Conservation (phyloP, 192 early-diverging fungal genomes). For the Umbelopsis ramanniana region DNA sequence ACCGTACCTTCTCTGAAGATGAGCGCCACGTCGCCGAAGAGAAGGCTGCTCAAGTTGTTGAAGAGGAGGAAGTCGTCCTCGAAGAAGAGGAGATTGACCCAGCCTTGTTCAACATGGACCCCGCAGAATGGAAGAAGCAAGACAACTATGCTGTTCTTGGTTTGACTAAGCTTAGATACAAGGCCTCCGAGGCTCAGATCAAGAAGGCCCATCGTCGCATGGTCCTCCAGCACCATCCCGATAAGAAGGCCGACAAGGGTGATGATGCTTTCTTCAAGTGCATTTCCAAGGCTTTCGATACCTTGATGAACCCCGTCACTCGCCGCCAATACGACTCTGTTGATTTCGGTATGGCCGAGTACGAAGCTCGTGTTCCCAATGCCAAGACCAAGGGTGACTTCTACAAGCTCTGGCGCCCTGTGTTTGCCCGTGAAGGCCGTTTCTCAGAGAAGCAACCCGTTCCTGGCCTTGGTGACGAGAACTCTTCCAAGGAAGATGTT, state of each 20-base stretch:
- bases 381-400: conserved; percentile 83
- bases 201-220: conserved; percentile 79
- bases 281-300: conserved; percentile 88
- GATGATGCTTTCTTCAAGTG: conserved; percentile 99
- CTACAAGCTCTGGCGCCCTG: conserved; percentile 73
- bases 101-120: conserved; percentile 78
- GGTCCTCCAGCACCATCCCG: conserved; percentile 98
- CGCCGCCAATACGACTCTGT: conserved; percentile 96
- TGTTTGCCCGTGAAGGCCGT: conserved; percentile 87
- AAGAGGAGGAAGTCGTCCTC: conserved; percentile 64
- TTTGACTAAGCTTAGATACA: conserved; percentile 84
- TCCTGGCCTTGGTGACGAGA: conserved; percentile 75
- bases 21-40: conserved; percentile 53
- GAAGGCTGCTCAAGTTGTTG: conserved; percentile 42
- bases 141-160: conserved; percentile 98
- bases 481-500: conserved; percentile 65
- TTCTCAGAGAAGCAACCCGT: conserved; percentile 94
- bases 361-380: conserved; percentile 61
- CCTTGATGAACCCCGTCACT: conserved; percentile 86
- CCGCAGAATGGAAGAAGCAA: conserved; percentile 95
- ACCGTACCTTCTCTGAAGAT: conserved; percentile 66
- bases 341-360: conserved; percentile 81
- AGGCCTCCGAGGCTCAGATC: conserved; percentile 92
- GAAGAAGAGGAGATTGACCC: conserved; percentile 86
- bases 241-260: conserved; percentile 93